Evolutionary conservation across 257 asterid species (phyloP), one percentile per base, ranked within the genome.

Genomic region (Solanum lignicaule): DNA sequence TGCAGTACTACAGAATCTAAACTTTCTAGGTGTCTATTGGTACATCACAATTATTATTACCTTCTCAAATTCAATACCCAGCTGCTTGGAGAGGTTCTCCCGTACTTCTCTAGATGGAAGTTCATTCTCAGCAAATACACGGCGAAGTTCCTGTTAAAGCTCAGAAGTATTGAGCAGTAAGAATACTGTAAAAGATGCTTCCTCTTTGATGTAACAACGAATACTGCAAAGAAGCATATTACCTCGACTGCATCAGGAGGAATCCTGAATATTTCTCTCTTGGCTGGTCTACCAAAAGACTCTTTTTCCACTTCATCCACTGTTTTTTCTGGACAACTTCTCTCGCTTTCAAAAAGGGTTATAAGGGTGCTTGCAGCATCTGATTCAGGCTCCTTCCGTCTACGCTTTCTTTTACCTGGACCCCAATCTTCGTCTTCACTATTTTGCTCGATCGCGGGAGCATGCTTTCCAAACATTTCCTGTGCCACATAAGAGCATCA

Each of bases 351-450:
- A 62, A 90, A 91, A 16, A 90, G 90, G 88, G 94, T 87, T 92
- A 91, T 85, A 86, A 93, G 92, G 87, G 93, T 91, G 90, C 91
- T 92, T 32, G 94, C 96, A 86, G 92, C 98, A 91, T 91, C 96
- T 86, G 92, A 92, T 92, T 94, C 99, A 89, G 90, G 90, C 93
- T 94, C 99, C 92, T 92, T 96, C 38, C 90, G 91, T 92, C 92
- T 92, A 82, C 92, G 90, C 91, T 88, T 96, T 91, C 90, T 91
- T 91, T 89, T 93, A 78, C 90, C 88, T 85, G 99, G 99, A 66
- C 98, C 99, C 99, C 99, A 96, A 86, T 97, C 99, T 90, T 97
- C 99, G 88, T 97, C 99, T 60, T 97, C 99, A 91, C 98, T 97
- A 87, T 94, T 89, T 88, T 91, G 95, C 85, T 94, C 99, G 88